A percentile compares a stretch with the other conserved stretches of the same genome.
Conservation (phyloP, 371 early-diverging fungal species). For the Lichtheimia hyalospora region DNA sequence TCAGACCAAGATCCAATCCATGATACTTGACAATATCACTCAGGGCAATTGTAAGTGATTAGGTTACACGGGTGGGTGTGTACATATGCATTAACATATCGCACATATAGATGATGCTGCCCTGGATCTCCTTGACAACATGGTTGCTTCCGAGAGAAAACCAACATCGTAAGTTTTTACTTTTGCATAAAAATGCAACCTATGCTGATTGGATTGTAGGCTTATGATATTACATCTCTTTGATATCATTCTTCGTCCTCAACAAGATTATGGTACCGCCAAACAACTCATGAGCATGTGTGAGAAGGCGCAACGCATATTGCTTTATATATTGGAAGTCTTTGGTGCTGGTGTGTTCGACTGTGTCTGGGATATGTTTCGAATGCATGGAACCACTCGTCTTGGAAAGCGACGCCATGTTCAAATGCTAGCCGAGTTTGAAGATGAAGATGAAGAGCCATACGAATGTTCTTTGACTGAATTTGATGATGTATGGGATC, state of each 20-base stretch:
- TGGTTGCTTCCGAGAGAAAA: constrained; percentile 7
- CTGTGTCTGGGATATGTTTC: constrained; percentile 8
- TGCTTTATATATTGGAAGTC: constrained; percentile 13
- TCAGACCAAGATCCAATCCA: constrained; percentile 12
- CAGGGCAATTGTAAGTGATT: constrained; percentile 16
- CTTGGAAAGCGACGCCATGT: constrained; percentile 1
- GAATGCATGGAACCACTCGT: neutral
- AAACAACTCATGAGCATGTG: constrained; percentile 1
- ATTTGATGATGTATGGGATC: constrained; percentile 22
- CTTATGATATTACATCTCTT: neutral
- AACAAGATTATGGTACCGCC: neutral
- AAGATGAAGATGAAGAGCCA: constrained; percentile 13
- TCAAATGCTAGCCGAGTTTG: constrained; percentile 1
- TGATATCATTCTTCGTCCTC: constrained; percentile 12
- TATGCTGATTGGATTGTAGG: no score
- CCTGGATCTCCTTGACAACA: constrained; percentile 13
- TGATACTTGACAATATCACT: constrained; percentile 15
- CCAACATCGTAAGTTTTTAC: constrained; percentile 14
- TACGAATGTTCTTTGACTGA: constrained; percentile 11
- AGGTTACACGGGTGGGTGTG: neutral
- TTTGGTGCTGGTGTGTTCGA: constrained; percentile 14
- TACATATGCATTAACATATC: neutral
- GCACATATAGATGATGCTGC: constrained; percentile 17
- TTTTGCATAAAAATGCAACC: no score
- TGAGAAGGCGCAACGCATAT: constrained; percentile 10